Conservation (phyloP, 352 stramenopile genomes). For the Globisporangium alternatum region DNA sequence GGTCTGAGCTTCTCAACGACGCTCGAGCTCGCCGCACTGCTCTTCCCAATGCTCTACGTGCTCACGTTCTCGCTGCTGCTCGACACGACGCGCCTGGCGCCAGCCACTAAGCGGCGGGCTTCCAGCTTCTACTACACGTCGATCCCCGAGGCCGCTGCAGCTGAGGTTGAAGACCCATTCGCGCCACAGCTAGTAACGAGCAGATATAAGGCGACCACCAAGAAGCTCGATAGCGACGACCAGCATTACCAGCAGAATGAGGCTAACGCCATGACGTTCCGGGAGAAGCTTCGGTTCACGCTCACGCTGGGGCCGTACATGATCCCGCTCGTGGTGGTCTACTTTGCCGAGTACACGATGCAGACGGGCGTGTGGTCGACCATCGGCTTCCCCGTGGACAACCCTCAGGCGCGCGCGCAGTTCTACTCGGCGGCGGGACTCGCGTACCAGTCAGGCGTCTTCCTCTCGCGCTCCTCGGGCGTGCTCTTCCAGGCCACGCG, state of each 20-base stretch:
- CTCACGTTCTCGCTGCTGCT: constrained; percentile 63
- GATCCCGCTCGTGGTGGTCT: constrained; percentile 89
- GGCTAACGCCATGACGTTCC: constrained; percentile 36
- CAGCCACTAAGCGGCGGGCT: constrained; percentile 12
- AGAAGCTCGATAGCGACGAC: constrained; percentile 2
- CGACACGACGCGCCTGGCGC: constrained; percentile 44
- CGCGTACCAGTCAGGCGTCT: constrained; percentile 92
- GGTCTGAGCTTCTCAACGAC: constrained; percentile 67
- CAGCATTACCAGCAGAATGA: constrained; percentile 7
- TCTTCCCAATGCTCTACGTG: constrained; percentile 69
- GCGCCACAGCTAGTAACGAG: constrained; percentile 5
- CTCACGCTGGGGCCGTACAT: constrained; percentile 89
- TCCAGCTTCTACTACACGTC: constrained; percentile 29
- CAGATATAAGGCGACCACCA: not conserved
- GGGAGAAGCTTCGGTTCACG: constrained; percentile 68
- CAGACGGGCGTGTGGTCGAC: constrained; percentile 92
- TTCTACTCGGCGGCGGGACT: constrained; percentile 92
- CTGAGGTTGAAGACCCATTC: constrained; percentile 8
- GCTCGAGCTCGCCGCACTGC: constrained; percentile 40
- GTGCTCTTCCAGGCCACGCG: constrained; percentile 76
- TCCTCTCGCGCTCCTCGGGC: constrained; percentile 89
- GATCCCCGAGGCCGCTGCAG: constrained; percentile 27
- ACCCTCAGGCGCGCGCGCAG: constrained; percentile 53
- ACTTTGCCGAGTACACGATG: constrained; percentile 93
- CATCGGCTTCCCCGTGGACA: constrained; percentile 91